Conservation (phyloP, 345 rosid genomes). For the Aurinia saxatilis region DNA sequence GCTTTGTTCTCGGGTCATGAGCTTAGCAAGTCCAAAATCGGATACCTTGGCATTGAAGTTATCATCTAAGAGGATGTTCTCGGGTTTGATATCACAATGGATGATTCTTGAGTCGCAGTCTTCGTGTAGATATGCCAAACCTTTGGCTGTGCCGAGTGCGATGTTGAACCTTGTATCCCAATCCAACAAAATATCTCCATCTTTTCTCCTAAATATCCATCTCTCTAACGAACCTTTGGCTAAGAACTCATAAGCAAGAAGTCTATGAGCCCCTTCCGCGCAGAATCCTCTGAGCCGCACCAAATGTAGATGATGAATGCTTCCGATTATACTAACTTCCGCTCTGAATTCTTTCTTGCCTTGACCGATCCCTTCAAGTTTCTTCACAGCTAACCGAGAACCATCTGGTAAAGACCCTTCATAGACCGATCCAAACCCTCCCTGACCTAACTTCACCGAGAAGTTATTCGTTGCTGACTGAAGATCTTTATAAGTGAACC, state of each 20-base stretch:
- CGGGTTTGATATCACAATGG: constrained; percentile 93
- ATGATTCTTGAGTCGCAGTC: constrained; percentile 80
- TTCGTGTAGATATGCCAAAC: constrained; percentile 84
- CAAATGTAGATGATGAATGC: constrained; percentile 87
- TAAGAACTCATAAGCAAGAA: constrained; percentile 86
- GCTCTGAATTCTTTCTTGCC: constrained; percentile 96
- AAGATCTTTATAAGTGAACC: constrained; percentile 74
- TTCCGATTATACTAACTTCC: constrained; percentile 86
- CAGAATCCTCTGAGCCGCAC: constrained; percentile 87
- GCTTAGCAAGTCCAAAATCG: constrained; percentile 88
- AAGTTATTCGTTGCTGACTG: constrained; percentile 72
- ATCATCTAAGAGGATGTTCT: constrained; percentile 79
- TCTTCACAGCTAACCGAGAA: constrained; percentile 80
- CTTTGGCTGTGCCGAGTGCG: constrained; percentile 82
- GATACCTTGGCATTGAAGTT: constrained; percentile 83
- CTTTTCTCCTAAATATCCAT: constrained; percentile 71
- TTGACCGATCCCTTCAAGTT: constrained; percentile 89
- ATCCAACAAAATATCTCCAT: constrained; percentile 38
- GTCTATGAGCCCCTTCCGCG: constrained; percentile 74
- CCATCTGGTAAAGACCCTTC: constrained; percentile 72
- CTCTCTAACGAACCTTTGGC: constrained; percentile 76
- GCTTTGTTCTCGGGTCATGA: constrained; percentile 90
- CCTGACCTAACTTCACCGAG: constrained; percentile 79
- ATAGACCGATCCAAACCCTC: constrained; percentile 94
- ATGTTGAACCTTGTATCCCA: constrained; percentile 78